Percentiles rank a stretch among this genome's conserved stretches.
phyloP scores from a whole-genome alignment of 2,329 filamentous ascomycete species.

The Ceratocystis ficicola region DNA sequence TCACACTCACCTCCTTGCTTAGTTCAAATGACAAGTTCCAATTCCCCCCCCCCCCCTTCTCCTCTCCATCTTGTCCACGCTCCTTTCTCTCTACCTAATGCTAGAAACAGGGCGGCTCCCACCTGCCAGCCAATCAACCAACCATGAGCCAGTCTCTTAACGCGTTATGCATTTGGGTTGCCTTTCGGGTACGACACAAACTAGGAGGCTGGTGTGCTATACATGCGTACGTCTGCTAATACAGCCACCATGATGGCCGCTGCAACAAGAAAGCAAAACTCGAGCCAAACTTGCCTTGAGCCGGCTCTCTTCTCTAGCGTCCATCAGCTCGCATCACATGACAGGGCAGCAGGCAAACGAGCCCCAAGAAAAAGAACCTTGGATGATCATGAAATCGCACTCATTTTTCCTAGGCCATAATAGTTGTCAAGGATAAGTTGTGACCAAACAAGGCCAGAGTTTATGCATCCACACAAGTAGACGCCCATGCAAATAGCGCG shows the following conservation, averaged over 20 bases:
- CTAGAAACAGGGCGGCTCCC: conserved; percentile 1
- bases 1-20: background rate
- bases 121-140: background rate
- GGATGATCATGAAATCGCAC: background rate
- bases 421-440: background rate
- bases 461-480: background rate
- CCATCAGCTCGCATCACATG: background rate
- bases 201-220: background rate
- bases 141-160: background rate
- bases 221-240: background rate
- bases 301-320: background rate
- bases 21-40: background rate
- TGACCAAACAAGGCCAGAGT: background rate
- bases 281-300: no score
- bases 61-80: background rate
- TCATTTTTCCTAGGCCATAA: background rate
- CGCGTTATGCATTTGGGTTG: background rate
- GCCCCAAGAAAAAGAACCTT: background rate
- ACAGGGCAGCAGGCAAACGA: background rate
- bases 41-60: background rate
- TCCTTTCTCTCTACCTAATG: background rate
- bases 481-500: background rate
- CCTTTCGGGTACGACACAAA: background rate
- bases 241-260: background rate
- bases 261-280: background rate